Evolutionary conservation across 2,329 filamentous ascomycete genomes (phyloP).

Genomic region (Penicillium polonicum): DNA sequence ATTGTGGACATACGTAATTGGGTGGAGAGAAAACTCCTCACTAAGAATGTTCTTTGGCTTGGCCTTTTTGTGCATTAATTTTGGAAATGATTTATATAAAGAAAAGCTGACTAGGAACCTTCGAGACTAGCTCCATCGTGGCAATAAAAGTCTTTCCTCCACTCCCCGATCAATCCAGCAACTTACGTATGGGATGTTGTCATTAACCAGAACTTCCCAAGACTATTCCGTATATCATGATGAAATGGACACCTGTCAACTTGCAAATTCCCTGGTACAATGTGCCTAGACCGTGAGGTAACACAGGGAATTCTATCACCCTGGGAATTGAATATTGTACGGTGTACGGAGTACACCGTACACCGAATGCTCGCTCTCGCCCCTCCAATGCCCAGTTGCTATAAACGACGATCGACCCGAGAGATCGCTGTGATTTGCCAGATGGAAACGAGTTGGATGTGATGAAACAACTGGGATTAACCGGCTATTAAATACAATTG

Average conservation of each 20-base stretch:
- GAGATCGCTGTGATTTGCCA: constrained; percentile 4
- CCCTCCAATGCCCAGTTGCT: constrained; percentile 3
- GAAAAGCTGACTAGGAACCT: background rate
- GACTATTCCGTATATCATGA: background rate
- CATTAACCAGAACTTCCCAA: background rate
- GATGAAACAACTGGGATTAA: background rate
- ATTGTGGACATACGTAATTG: constrained; percentile 5
- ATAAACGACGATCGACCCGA: constrained; percentile 13
- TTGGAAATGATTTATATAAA: background rate
- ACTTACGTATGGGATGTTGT: background rate
- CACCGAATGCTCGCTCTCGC: background rate
- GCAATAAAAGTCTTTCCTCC: background rate
- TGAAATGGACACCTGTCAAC: background rate
- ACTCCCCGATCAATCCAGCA: background rate
- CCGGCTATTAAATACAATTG: background rate
- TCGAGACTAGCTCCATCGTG: background rate
- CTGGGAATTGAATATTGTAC: background rate
- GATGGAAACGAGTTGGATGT: background rate
- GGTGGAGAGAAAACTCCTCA: background rate
- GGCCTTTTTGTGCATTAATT: background rate
- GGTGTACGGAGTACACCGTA: background rate
- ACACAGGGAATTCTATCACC: background rate
- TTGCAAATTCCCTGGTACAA: background rate
- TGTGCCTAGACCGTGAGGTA: background rate
- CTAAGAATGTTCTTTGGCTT: background rate